These are phyloP conservation scores for Diplodia mutila DNA, from an alignment of 2,329 filamentous ascomycete species.

Conservation along the genomic window DNA sequence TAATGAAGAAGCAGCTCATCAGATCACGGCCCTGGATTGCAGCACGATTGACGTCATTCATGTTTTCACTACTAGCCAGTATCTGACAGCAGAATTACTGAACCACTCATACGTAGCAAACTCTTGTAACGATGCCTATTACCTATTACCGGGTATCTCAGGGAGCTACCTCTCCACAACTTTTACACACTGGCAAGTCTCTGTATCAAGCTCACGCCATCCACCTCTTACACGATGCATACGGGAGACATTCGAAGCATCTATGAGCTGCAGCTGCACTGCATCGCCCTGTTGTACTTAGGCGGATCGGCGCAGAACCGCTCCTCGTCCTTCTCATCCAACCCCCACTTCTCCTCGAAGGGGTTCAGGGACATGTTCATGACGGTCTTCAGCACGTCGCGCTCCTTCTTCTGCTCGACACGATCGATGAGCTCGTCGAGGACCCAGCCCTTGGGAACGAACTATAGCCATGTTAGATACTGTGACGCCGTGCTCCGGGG, in stretches of 20 bases:
- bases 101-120: background rate
- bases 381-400: slow-evolving; percentile 73
- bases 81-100: background rate
- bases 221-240: background rate
- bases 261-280: slow-evolving; percentile 93
- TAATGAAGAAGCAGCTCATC: background rate
- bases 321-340: slow-evolving; percentile 72
- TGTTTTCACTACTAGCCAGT: background rate
- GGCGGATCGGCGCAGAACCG: slow-evolving; percentile 88
- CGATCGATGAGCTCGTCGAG: slow-evolving; percentile 89
- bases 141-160: background rate
- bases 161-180: background rate
- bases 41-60: too few relatives aligned
- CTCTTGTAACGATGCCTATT: background rate
- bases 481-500: background rate
- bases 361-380: slow-evolving; percentile 85
- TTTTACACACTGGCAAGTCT: background rate
- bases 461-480: slow-evolving; percentile 48
- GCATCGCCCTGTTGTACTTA: slow-evolving; percentile 74
- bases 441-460: slow-evolving; percentile 87
- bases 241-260: background rate
- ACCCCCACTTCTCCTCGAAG: slow-evolving; percentile 77
- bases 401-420: slow-evolving; percentile 82
- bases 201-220: background rate
- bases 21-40: too few relatives aligned